Evolutionary conservation across 2,329 filamentous ascomycete genomes (phyloP).

Genomic region (Alternaria viburni): DNA sequence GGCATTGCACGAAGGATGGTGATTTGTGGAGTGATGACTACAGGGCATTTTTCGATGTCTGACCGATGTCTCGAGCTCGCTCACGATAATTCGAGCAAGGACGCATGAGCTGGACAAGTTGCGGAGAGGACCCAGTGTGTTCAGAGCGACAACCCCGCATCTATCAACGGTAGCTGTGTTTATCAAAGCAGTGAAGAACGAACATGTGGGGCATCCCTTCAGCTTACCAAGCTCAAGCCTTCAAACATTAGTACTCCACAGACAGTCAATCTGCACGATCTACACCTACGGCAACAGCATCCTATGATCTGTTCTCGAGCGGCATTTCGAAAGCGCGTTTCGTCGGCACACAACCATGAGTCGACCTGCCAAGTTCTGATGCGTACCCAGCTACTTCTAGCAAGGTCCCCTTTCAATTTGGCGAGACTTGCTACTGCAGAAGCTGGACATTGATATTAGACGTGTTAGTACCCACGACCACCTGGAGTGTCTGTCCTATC

Average conservation of each 20-base stretch:
- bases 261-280: neutral
- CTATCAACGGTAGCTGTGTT: neutral
- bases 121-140: neutral
- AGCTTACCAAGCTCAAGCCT: neutral
- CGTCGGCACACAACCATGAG: neutral
- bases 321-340: neutral
- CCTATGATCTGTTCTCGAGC: neutral
- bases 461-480: neutral
- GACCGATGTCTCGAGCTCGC: neutral
- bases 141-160: neutral
- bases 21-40: neutral
- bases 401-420: neutral
- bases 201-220: neutral
- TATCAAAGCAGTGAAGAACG: neutral
- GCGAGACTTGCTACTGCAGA: neutral
- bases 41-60: neutral
- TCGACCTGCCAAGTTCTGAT: neutral
- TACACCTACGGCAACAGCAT: neutral
- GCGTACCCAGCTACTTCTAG: neutral
- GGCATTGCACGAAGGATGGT: constrained; percentile 21
- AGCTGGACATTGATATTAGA: neutral
- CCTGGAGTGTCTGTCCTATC: neutral
- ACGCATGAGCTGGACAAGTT: no score
- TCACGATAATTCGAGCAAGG: neutral
- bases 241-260: neutral